These are phyloP conservation scores for Coniochaeta ligniaria DNA, from an alignment of 2,329 filamentous ascomycete species.

Conservation along the genomic window DNA sequence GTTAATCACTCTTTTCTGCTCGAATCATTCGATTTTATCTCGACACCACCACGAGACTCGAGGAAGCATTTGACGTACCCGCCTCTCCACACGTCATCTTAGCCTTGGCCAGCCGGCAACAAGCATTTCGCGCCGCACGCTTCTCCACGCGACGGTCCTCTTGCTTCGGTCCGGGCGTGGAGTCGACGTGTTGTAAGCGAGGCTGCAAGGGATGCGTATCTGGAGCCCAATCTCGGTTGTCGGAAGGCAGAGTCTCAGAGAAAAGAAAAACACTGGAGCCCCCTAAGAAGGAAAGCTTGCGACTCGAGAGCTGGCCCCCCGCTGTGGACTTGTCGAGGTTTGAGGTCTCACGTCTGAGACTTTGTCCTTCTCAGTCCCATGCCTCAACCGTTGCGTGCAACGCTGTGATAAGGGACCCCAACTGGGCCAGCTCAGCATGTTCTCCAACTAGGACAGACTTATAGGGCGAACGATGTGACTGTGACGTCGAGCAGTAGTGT, in stretches of 20 bases:
- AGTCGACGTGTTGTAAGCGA: background rate
- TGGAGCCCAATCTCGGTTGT: background rate
- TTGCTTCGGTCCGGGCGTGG: background rate
- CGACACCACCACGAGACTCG: background rate
- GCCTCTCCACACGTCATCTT: background rate
- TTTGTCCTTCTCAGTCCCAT: background rate
- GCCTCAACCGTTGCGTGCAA: background rate
- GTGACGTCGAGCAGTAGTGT: background rate
- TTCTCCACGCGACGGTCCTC: background rate
- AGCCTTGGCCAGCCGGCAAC: background rate
- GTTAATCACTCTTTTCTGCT: background rate
- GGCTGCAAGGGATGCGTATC: background rate
- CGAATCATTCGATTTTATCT: background rate
- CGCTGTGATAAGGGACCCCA: background rate
- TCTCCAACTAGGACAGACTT: background rate
- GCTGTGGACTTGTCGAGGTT: background rate
- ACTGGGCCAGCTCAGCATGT: background rate
- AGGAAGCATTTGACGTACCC: background rate
- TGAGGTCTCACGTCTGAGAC: background rate
- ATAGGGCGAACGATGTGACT: background rate
- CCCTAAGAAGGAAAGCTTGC: background rate
- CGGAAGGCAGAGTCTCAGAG: background rate
- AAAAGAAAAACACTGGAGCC: background rate
- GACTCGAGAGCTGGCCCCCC: background rate
- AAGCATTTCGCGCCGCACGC: background rate